Evolutionary conservation across 192 early-diverging fungal genomes (phyloP), one percentile per base, ranked within the genome.

Genomic region (Coemansia sp.): DNA sequence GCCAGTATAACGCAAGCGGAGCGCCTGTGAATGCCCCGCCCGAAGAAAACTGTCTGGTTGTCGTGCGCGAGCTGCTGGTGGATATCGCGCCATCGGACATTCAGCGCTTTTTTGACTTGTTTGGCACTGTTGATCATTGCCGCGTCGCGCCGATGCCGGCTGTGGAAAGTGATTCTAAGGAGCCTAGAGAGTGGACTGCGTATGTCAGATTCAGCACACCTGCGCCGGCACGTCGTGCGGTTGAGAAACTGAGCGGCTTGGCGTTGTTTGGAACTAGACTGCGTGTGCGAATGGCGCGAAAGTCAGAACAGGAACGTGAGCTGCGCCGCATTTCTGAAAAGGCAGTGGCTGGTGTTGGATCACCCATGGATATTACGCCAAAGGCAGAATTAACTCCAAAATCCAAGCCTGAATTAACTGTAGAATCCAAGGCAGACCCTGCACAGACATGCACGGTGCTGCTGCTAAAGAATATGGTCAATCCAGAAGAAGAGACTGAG

Each of bases 111-210:
- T 94, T 97, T 67, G 91, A 93, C 67, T 79, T 88, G 45, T 92
- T 93, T 84, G 96, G 94, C 3, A 77, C 80, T 1, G 80, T 98
- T 15, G 94, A 96, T 45, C 87, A 86, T 66, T 89, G 95, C 64
- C 87, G 88, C 57, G 71, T 98, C 15, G 89, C 90, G 74, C 89
- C 84, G 63, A 90, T 90, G 62, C 70, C 85, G 0, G 88, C 88
- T 27, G 87, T 88, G 5, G 90, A 45, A 8, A 6, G 32, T 9
- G 88, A 1, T 47, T 25, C 50, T 8, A 25, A 35, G 14, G 39
- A 37, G 38, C 17, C 54, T 2, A 24, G 55, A 11, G 89, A 27
- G 89, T 95, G 84, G 87, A 93, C 60, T 35, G 75, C 69, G 22
- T 59, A 76, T 73, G 60, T 72, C 55, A 86, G 83, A 60, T 89